A percentile compares a stretch with the other conserved stretches of the same genome.
These are phyloP conservation scores for Bipolaris bicolor DNA, from an alignment of 2,329 filamentous ascomycete genomes.

Conservation along the genomic window DNA sequence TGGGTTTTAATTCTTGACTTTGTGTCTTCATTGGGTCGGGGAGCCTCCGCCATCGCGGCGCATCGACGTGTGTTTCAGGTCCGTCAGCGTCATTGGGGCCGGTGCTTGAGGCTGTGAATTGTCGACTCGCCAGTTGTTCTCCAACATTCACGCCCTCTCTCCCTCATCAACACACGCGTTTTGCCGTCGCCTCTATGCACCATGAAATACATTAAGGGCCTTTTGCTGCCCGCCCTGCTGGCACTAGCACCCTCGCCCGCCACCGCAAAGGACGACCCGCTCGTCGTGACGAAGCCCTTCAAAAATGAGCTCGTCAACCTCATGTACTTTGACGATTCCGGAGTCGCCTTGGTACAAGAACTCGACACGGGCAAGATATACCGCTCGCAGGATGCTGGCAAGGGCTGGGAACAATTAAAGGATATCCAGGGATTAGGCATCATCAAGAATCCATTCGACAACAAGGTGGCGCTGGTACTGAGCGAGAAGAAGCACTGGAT, in stretches of 20 bases:
- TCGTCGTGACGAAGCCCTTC: slow-evolving; percentile 69
- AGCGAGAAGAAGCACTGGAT: slow-evolving; percentile 78
- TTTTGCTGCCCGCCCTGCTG: slow-evolving; percentile 59
- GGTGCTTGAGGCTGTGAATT: slow-evolving; percentile 41
- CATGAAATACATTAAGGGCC: slow-evolving; percentile 48
- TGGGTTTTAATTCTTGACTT: not conserved
- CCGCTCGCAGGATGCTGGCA: slow-evolving; percentile 81
- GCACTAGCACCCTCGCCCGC: slow-evolving; percentile 46
- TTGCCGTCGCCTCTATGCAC: slow-evolving; percentile 42
- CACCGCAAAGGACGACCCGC: slow-evolving; percentile 65
- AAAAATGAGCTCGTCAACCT: slow-evolving; percentile 70
- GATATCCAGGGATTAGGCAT: slow-evolving; percentile 68
- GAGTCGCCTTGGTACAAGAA: slow-evolving; percentile 79
- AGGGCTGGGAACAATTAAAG: slow-evolving; percentile 71
- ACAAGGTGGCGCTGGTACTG: slow-evolving; percentile 79
- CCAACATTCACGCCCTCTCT: slow-evolving; percentile 23
- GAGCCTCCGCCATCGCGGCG: slow-evolving; percentile 24
- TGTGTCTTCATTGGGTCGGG: not conserved
- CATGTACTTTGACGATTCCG: slow-evolving; percentile 90
- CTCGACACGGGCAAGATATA: slow-evolving; percentile 68
- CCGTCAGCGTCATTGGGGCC: slow-evolving; percentile 38
- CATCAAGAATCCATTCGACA: slow-evolving; percentile 78
- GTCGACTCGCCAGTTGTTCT: slow-evolving; percentile 46
- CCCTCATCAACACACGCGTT: slow-evolving; percentile 20
- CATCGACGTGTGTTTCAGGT: slow-evolving; percentile 39